These are phyloP conservation scores for Syzygium malaccense DNA, from an alignment of 441 rosid genomes.

Conservation along the genomic window DNA sequence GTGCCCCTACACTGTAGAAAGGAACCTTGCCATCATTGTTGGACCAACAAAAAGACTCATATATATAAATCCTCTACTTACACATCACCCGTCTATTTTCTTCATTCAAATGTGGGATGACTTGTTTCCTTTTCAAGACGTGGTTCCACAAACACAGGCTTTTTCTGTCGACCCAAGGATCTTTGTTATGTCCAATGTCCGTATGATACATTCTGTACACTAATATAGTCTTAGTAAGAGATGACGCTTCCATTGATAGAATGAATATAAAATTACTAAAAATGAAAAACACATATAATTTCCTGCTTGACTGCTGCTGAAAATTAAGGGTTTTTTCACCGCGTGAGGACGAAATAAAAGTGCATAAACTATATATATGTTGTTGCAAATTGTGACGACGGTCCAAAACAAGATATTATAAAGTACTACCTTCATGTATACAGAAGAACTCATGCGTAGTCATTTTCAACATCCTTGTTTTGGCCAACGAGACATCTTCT, in stretches of 20 bases:
- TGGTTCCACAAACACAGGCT: background rate
- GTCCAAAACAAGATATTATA: background rate
- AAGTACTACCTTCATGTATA: background rate
- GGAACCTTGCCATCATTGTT: background rate
- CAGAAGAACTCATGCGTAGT: background rate
- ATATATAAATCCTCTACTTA: background rate
- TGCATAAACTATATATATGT: background rate
- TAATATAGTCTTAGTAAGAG: background rate
- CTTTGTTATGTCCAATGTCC: background rate
- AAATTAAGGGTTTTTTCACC: background rate
- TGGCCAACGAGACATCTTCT: background rate
- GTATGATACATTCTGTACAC: background rate
- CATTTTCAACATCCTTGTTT: background rate
- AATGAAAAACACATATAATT: background rate
- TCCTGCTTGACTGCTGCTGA: background rate
- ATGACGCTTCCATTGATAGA: background rate
- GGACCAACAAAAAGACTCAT: background rate
- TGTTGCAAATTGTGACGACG: background rate
- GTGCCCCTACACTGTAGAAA: background rate
- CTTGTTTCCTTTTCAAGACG: background rate
- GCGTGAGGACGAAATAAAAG: background rate
- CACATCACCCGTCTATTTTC: background rate
- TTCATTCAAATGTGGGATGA: background rate
- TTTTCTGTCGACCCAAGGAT: background rate
- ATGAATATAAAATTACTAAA: background rate